phyloP scores from a whole-genome alignment of 306 rosid species.

The Cicer pinnatifidum region DNA sequence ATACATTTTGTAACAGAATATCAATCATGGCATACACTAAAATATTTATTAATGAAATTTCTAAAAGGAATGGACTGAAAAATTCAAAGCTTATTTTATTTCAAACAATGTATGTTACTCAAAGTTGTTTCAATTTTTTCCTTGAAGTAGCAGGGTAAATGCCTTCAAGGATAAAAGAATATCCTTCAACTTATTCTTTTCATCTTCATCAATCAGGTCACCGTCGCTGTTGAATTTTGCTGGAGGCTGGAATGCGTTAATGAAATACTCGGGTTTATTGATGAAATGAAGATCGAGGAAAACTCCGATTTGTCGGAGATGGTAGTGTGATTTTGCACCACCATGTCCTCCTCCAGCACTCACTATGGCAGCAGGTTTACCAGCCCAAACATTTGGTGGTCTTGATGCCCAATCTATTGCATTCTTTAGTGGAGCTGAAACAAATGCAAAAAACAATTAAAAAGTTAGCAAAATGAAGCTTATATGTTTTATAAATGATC shows the following conservation, averaged over 20 bases:
- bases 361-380: constrained; percentile 80
- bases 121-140: constrained; percentile 31
- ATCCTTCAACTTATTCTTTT: constrained; percentile 52
- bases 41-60: not conserved
- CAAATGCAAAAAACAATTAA: not conserved
- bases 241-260: constrained; percentile 71
- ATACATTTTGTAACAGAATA: not conserved
- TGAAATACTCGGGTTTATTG: constrained; percentile 82
- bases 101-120: not conserved
- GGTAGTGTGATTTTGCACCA: constrained; percentile 75
- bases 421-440: constrained; percentile 48
- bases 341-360: constrained; percentile 84
- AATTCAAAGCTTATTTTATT: constrained; percentile 24
- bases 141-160: constrained; percentile 57
- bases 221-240: constrained; percentile 70
- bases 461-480: constrained; percentile 1
- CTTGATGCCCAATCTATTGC: constrained; percentile 53
- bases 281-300: constrained; percentile 88
- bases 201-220: constrained; percentile 65
- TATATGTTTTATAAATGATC: not conserved
- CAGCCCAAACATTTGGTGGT: constrained; percentile 84
- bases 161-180: constrained; percentile 64
- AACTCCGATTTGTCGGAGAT: constrained; percentile 89
- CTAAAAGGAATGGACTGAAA: not conserved
- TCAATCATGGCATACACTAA: not conserved